Base-by-base conservation (phyloP, 2,329 filamentous ascomycete species). In the Phialocephala sp. region DNA sequence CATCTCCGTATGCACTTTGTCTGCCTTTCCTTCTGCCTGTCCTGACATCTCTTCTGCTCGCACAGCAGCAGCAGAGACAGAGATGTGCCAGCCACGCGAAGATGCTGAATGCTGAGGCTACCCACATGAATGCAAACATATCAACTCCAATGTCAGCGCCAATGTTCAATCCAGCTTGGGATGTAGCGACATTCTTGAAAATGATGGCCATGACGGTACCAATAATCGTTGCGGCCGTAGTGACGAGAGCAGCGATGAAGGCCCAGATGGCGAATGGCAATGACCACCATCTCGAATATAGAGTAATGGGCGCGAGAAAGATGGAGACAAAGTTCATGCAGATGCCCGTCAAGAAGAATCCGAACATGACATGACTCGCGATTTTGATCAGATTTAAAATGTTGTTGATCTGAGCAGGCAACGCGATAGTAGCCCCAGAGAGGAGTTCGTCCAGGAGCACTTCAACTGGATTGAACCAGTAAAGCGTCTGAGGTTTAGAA, bases 111-210 rank as follows among this genome's bases (percentile, higher is more conserved):
- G 83, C 86, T 0, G 88, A 85, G 0, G 90, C 91, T 35, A 93
- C 85, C 94, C 94, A 98, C 90, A 97, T 94, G 75, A 97, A 96
- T 0, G 81, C 90, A 73, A 97, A 86, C 91, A 97, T 94, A 70
- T 87, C 84, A 41, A 77, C 79, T 6, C 93, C 93, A 39, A 97
- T 81, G 2, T 84, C 79, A 2, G 89, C 91, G 11, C 72, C 67
- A 71, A 97, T 93, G 77, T 97, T 95, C 60, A 97, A 81, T 65
- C 91, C 87, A 2, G 85, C 84, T 73, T 91, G 88, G 4, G 84
- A 84, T 24, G 87, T 88, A 72, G 96, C 87, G 62, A 92, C 91
- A 66, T 92, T 88, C 70, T 88, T 86, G 81, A 96, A 93, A 67
- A 94, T 91, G 67, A 92, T 79, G 76, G 91, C 93, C 83, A 97